phyloP scores from a whole-genome alignment of 805 yeast species.

The Pichia deserticola region DNA sequence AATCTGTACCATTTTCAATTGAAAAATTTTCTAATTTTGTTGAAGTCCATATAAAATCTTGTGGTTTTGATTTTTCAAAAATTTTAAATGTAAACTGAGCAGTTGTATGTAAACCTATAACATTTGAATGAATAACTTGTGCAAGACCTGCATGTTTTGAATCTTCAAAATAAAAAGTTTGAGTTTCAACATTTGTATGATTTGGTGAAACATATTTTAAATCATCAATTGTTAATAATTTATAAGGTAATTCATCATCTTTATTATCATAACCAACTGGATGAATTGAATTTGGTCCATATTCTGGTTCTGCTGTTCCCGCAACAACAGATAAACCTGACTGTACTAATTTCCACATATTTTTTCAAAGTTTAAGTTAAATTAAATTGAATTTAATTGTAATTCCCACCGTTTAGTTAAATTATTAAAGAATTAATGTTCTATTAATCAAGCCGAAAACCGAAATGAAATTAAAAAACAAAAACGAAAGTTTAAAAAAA shows the following conservation, averaged over 20 bases:
- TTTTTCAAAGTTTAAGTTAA: neutral
- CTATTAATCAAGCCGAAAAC: too few relatives aligned
- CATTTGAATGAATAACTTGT: conserved; percentile 88
- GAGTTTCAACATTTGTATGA: conserved; percentile 91
- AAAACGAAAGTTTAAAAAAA: too few relatives aligned
- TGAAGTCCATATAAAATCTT: conserved; percentile 76
- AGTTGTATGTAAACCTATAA: conserved; percentile 79
- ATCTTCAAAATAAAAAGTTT: conserved; percentile 74
- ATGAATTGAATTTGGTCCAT: conserved; percentile 87
- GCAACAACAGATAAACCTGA: conserved; percentile 74
- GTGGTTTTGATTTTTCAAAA: conserved; percentile 46
- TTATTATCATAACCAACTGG: conserved; percentile 56
- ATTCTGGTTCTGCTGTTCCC: conserved; percentile 96
- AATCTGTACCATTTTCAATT: conserved; percentile 59
- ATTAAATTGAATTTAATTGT: too few relatives aligned
- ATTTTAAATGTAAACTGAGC: conserved; percentile 92
- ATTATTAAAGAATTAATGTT: too few relatives aligned
- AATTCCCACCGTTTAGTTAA: too few relatives aligned
- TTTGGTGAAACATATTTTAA: conserved; percentile 67
- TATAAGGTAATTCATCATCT: conserved; percentile 48
- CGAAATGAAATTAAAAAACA: too few relatives aligned
- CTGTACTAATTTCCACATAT: conserved; percentile 30
- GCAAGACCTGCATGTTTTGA: conserved; percentile 76
- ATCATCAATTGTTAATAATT: conserved; percentile 57
- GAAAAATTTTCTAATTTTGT: conserved; percentile 77